Evolutionary conservation across 192 early-diverging fungal genomes (phyloP).

Genomic region (Coemansia sp.): DNA sequence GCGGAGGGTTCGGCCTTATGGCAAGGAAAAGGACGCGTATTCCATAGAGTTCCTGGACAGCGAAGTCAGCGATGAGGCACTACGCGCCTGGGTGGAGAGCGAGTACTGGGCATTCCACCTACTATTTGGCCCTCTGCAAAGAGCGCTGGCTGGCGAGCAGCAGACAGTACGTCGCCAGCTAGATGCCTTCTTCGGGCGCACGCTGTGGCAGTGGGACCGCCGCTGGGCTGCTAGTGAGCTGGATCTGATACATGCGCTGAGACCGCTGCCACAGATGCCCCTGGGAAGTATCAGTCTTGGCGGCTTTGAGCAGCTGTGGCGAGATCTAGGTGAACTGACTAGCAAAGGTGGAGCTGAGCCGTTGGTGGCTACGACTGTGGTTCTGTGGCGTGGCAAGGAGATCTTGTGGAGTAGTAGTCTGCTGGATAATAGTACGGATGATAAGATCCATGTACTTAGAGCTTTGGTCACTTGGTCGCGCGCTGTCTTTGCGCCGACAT

Average conservation of each 20-base stretch:
- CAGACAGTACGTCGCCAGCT: constrained; percentile 32
- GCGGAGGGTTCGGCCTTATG: constrained; percentile 27
- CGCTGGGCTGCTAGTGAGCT: constrained; percentile 39
- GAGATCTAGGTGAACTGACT: constrained; percentile 21
- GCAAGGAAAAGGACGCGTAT: constrained; percentile 42
- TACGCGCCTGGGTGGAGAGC: constrained; percentile 30
- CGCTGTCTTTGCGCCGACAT: constrained; percentile 38
- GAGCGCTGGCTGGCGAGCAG: constrained; percentile 5
- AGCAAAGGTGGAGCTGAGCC: neutral
- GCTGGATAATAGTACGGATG: neutral
- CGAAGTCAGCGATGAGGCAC: constrained; percentile 30
- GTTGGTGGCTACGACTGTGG: constrained; percentile 22
- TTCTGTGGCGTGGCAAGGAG: constrained; percentile 42
- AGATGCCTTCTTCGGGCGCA: constrained; percentile 43
- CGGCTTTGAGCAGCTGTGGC: constrained; percentile 50
- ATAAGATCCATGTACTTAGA: constrained; percentile 15
- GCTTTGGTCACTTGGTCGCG: constrained; percentile 47
- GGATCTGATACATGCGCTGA: constrained; percentile 28
- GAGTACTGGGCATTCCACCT: constrained; percentile 40
- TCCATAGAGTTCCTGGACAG: constrained; percentile 47
- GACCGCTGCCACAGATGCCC: constrained; percentile 33
- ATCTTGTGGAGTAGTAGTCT: constrained; percentile 36
- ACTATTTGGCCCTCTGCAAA: constrained; percentile 30
- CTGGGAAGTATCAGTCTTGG: constrained; percentile 47
- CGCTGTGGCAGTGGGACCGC: constrained; percentile 36